Evolutionary conservation across 2,329 filamentous ascomycete species (phyloP), one percentile per base, ranked within the genome.

Genomic region (Elsinoe arachidis): DNA sequence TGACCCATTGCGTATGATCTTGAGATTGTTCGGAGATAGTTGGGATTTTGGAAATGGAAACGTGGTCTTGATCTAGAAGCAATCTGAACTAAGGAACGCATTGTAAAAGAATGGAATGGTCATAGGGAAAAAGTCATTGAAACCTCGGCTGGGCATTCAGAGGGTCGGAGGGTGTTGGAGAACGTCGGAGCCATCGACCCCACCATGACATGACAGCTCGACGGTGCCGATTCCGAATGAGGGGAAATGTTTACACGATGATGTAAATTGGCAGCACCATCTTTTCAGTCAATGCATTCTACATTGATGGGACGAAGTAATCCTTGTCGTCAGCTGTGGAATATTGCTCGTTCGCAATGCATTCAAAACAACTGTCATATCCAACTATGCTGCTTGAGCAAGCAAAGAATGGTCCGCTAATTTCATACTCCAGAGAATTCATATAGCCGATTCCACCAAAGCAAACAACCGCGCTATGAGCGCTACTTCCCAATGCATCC

Each of bases 1-100:
- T 74, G 72, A 59, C 66, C 67, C 73, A 75, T 75, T 44, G 73
- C 70, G 69, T 74, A 77, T 59, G 63, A 62, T 66, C 73, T 69
- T 30, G 66, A 63, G 44, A 71, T 58, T 57, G 74, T 67, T 35
- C 64, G 59, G 7, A 71, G 69, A 39, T 72, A 61, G n/a, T 63
- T 65, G 26, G 61, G 56, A 30, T 55, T 58, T 46, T 62, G 62
- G 52, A 67, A 65, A 33, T 62, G 59, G 41, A 56, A 56, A 26
- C 33, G 54, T 10, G 41, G 54, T 23, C 54, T 43, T 35, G 54
- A 56, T 30, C 43, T 56, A 37, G 51, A 62, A 53, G 49, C 49
- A 38, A 53, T n/a, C 34, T 53, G 49, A 38, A 26, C n/a, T 15
- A 62, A 26, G 51, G 61, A 54, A 46, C 60, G 56, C 61, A 63